Evolutionary conservation across 108 stramenopile species (phyloP), one percentile per base, ranked within the genome.

Genomic region (Cyclotella distinguenda): DNA sequence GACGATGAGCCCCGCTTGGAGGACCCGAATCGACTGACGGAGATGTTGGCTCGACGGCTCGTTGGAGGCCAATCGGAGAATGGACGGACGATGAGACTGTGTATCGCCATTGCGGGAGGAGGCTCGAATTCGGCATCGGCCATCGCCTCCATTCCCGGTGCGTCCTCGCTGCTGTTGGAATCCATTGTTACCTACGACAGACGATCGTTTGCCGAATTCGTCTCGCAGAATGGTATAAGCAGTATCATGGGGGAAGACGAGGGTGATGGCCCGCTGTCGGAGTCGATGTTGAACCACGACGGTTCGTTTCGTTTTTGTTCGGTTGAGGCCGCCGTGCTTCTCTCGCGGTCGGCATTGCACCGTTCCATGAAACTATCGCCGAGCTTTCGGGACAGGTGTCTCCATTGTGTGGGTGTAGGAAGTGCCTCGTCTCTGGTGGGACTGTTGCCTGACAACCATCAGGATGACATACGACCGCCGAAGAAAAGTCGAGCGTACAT

Each of bases 101-200:
- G 70, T 31, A 46, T 72, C 22, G 70, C 62, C 22, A 55, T 72
- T 16, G 70, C 70, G 3, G 70, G 70, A 34, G 91, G 89, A 11
- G 91, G 91, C 32, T 78, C 83, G 5, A 34, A 63, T 46, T 71
- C 89, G 16, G 51, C 86, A 32, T 81, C 86, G 10, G 68, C 84
- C 15, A 71, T 93, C 57, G 77, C 87, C 0, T 80, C 88, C 13
- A 88, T 80, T 1, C 71, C 87, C 1, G 87, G 88, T 19, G 91
- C 91, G 42, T 90, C 88, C 26, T 68, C 72, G 0, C 16, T 86
- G 11, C 51, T 93, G 8, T 31, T 89, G 49, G 86, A 93, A 52
- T 82, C 83, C 8, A 60, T 77, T 26, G 70, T 88, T 0, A 60
- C 78, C 4, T 89, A 93, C 26, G 86, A 89, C 76, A 81, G 88